Percentiles rank a stretch among this genome's conserved stretches.
Conservation (phyloP, 2,329 filamentous ascomycete species). For the Domatiomyces globalis region DNA sequence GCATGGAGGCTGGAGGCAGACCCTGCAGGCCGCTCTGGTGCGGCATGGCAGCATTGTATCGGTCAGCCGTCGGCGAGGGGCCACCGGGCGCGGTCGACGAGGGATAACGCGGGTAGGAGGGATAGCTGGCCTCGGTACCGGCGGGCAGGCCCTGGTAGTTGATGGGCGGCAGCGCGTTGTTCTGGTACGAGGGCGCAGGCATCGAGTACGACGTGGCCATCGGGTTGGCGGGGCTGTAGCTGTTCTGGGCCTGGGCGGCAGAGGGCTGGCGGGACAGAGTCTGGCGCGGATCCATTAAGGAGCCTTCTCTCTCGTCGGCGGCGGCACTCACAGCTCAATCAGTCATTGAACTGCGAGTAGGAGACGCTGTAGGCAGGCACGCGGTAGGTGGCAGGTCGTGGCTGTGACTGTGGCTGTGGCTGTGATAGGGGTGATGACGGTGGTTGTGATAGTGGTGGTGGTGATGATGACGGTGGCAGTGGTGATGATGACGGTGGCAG, state of each 20-base stretch:
- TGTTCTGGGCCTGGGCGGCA: conserved; percentile 31
- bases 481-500: too few species aligned
- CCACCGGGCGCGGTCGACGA: conserved; percentile 24
- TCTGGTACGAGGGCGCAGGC: conserved; percentile 34
- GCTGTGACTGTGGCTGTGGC: too few species aligned
- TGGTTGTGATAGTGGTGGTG: too few species aligned
- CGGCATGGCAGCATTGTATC: conserved; percentile 22
- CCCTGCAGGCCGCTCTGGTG: conserved; percentile 30
- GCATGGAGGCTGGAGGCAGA: conserved; percentile 29
- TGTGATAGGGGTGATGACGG: background rate
- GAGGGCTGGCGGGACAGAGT: conserved; percentile 23
- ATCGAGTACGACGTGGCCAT: conserved; percentile 27
- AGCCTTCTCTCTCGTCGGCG: conserved; percentile 8
- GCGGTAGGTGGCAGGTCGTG: too few species aligned
- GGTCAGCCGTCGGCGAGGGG: conserved; percentile 17
- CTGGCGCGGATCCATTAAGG: conserved; percentile 19
- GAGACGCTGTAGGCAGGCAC: conserved; percentile 1
- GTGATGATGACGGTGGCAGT: too few species aligned
- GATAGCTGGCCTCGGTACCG: conserved; percentile 18
- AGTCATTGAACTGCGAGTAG: conserved; percentile 12
- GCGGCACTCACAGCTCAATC: conserved; percentile 8
- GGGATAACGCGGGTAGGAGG: conserved; percentile 20
- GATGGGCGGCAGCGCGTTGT: conserved; percentile 33
- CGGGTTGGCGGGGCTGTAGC: conserved; percentile 25
- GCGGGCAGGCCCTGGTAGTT: conserved; percentile 34